A percentile compares a stretch with the other conserved stretches of the same genome.
phyloP scores from a whole-genome alignment of 1,284 basidiomycete genomes.

The Filobasidium uniguttulatum region DNA sequence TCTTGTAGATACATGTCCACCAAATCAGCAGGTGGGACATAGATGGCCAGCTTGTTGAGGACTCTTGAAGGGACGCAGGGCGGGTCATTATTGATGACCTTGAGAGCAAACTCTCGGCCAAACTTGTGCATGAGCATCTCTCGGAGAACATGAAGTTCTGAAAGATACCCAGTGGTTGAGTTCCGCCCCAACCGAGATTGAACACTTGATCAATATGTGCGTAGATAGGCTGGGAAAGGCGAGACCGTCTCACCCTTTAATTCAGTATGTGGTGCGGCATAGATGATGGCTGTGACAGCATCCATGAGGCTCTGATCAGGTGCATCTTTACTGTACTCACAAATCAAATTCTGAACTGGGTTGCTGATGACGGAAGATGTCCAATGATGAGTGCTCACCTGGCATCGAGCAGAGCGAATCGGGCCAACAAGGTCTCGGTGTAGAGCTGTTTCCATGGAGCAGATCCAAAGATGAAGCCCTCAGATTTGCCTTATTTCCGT shows the following conservation, averaged over 20 bases:
- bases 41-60: constrained; percentile 48
- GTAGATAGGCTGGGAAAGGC: too few species aligned
- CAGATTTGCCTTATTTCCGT: too few species aligned
- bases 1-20: constrained; percentile 78
- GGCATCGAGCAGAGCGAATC: constrained; percentile 74
- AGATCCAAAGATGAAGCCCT: too few species aligned
- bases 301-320: constrained; percentile 70
- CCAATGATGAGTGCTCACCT: constrained; percentile 36
- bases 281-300: constrained; percentile 62
- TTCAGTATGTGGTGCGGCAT: constrained; percentile 81
- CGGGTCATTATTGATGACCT: constrained; percentile 35
- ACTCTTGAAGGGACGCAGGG: constrained; percentile 46
- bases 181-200: too few species aligned
- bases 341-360: too few species aligned
- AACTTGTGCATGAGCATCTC: constrained; percentile 81
- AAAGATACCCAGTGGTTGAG: too few species aligned
- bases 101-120: constrained; percentile 31
- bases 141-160: constrained; percentile 77
- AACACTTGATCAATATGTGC: too few species aligned
- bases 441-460: constrained; percentile 48
- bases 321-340: constrained; percentile 47
- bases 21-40: constrained; percentile 55
- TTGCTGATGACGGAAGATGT: neutral
- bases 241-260: constrained; percentile 51
- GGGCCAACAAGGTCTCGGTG: constrained; percentile 76